Evolutionary conservation across 202 grass and related monocot genomes (phyloP), one percentile per base, ranked within the genome.

Genomic region (Setaria viridis): DNA sequence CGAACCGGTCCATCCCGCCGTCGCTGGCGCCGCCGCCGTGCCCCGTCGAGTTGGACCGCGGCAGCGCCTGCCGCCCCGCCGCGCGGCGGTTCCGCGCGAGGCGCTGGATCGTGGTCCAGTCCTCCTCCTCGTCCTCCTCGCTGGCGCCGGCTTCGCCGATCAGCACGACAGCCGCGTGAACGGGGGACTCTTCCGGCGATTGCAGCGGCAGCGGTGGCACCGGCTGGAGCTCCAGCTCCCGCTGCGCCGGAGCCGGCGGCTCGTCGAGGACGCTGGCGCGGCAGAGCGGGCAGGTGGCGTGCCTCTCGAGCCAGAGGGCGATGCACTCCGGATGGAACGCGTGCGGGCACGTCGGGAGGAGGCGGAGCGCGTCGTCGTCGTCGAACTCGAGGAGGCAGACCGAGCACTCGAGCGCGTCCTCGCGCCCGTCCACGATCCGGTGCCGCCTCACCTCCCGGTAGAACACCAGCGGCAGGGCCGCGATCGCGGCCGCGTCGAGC

Each of bases 371-470:
- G 82, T 82, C 77, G 53, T 71, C 70, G 34, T 89, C 78, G 11
- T 77, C 78, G 34, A 89, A 86, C 63, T 89, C 72, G 21, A 70
- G 63, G 32, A 89, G 82, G 88, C 88, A 86, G 54, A 86, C 83
- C 9, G 77, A 84, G 55, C 83, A 90, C 71, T 88, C 86, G 72
- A 88, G 80, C 74, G 7, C 55, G 62, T 65, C 65, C 21, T 21
- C 64, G 42, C n/a, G 45, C 0, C 80, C 72, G 56, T 85, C 90
- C 0, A 84, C 47, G 11, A 81, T 32, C 72, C 91, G 91, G 79
- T 90, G 85, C 67, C 63, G 71, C 70, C 79, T 92, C 29, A 90
- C 94, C 34, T 97, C 85, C 6, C 89, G 50, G 84, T 90, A 94
- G 30, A 79, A 78, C 83, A 97, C 81, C 15, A 82, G 87, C 60